Conservation (phyloP, 768 basidiomycete species). For the Tulasnella sp. region DNA sequence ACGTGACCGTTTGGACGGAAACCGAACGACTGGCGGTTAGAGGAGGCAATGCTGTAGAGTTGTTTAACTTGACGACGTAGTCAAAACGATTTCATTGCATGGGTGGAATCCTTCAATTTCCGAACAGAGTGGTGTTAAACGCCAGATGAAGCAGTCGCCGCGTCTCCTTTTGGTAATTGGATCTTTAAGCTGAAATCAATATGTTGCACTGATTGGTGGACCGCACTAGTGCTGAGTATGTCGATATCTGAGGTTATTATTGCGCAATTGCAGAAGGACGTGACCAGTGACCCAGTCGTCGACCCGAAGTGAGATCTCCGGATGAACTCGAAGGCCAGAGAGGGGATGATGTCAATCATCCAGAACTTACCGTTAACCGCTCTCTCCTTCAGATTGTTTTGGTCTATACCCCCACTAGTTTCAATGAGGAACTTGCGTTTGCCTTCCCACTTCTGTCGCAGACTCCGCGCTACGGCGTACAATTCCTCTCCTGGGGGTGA, state of each 20-base stretch:
- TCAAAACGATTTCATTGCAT: slow-evolving; percentile 1
- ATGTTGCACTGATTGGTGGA: slow-evolving; percentile 86
- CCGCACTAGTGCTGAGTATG: slow-evolving; percentile 81
- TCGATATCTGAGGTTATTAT: slow-evolving; percentile 59
- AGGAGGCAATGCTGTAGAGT: slow-evolving; percentile 57
- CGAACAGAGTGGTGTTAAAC: not conserved
- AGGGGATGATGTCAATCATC: not conserved
- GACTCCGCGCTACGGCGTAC: slow-evolving; percentile 46
- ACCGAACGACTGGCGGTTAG: slow-evolving; percentile 52
- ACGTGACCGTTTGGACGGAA: slow-evolving; percentile 47
- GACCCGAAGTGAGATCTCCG: not conserved
- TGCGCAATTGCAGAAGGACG: not conserved
- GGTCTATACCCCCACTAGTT: slow-evolving; percentile 91
- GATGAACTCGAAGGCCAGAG: not conserved
- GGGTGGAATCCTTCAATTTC: not conserved
- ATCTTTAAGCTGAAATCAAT: slow-evolving; percentile 97
- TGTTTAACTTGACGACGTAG: slow-evolving; percentile 42
- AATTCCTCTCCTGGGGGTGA: slow-evolving; percentile 37
- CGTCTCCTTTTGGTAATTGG: slow-evolving; percentile 33
- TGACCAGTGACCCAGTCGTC: not conserved
- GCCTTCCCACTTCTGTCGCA: slow-evolving; percentile 72
- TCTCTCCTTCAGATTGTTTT: slow-evolving; percentile 66
- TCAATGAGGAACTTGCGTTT: slow-evolving; percentile 82
- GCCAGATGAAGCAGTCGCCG: not conserved
- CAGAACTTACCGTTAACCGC: slow-evolving; percentile 75